A percentile compares a stretch with the other conserved stretches of the same genome.
Conservation (phyloP, 352 stramenopile genomes). For the Pythium oligandrum region DNA sequence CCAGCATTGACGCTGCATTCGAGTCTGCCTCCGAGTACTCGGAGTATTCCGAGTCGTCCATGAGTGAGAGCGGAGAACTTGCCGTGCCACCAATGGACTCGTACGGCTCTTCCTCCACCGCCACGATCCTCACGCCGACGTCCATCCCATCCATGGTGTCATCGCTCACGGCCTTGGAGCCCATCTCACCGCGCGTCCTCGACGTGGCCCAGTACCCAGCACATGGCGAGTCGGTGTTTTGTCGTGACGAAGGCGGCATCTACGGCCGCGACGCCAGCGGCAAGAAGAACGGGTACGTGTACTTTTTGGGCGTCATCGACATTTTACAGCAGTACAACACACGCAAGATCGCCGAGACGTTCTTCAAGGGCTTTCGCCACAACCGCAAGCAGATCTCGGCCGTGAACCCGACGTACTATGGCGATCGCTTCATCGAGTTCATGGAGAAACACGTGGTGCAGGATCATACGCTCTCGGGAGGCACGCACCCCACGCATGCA, state of each 20-base stretch:
- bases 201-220: constrained; percentile 36
- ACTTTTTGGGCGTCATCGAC: constrained; percentile 92
- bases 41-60: constrained; percentile 3
- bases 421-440: constrained; percentile 88
- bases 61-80: constrained; percentile 2
- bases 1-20: constrained; percentile 2
- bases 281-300: constrained; percentile 78
- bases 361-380: constrained; percentile 83
- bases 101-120: neutral
- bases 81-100: constrained; percentile 6
- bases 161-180: constrained; percentile 17
- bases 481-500: neutral
- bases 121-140: constrained; percentile 8
- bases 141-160: constrained; percentile 15
- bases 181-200: constrained; percentile 47
- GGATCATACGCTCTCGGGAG: constrained; percentile 38
- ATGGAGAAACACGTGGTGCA: constrained; percentile 77
- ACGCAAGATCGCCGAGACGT: constrained; percentile 87
- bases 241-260: constrained; percentile 69
- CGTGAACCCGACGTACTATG: constrained; percentile 85
- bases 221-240: constrained; percentile 67
- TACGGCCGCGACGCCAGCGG: constrained; percentile 52
- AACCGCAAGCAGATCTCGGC: constrained; percentile 87
- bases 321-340: constrained; percentile 94
- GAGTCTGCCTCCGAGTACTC: constrained; percentile 9